A percentile compares a stretch with the other conserved stretches of the same genome.
Evolutionary conservation across 2,329 filamentous ascomycete genomes (phyloP).

Genomic region (Trichoderma sp.): DNA sequence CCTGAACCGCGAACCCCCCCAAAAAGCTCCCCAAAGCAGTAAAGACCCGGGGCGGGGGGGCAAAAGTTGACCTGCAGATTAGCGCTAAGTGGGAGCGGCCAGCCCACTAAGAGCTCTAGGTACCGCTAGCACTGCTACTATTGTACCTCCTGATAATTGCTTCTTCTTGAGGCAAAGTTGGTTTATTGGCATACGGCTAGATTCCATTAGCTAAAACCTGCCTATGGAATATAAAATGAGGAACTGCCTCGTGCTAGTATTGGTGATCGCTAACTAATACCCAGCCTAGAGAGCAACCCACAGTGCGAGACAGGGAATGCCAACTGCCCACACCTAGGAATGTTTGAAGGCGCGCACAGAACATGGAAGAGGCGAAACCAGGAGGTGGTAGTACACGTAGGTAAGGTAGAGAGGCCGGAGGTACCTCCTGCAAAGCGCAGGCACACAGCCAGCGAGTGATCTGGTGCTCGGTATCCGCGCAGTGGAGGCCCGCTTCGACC

Average conservation of each 20-base stretch:
- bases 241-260: not conserved
- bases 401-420: not conserved
- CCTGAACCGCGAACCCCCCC: not conserved
- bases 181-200: not conserved
- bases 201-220: not conserved
- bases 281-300: not conserved
- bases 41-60: not conserved
- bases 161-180: not conserved
- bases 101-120: not conserved
- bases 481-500: constrained; percentile 10
- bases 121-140: not conserved
- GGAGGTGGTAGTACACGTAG: not conserved
- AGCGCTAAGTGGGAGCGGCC: not conserved
- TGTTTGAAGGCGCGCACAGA: not conserved
- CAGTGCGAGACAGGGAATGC: not conserved
- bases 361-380: not conserved
- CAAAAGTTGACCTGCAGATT: not conserved
- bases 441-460: not conserved
- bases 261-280: not conserved
- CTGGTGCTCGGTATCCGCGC: not conserved
- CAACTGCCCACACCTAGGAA: not conserved
- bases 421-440: not conserved
- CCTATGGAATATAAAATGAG: not conserved
- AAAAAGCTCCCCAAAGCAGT: not conserved
- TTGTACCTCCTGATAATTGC: not conserved